Evolutionary conservation across 768 basidiomycete genomes (phyloP).

Genomic region (Inosperma sp.): DNA sequence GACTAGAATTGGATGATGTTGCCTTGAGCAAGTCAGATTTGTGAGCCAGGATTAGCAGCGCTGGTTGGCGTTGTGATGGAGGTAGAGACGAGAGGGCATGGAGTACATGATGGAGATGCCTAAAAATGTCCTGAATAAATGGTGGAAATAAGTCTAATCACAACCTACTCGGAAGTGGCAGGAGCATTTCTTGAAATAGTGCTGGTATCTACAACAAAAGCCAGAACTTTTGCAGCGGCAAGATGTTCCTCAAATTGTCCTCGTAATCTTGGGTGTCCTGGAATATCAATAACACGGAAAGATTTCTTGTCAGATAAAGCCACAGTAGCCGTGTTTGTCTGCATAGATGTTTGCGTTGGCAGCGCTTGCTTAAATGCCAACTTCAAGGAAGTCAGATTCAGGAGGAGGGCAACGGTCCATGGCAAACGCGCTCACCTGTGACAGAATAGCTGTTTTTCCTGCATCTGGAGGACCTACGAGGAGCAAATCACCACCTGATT

Average conservation of each 20-base stretch:
- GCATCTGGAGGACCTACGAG: constrained; percentile 73
- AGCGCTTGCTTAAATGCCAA: constrained; percentile 59
- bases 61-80: constrained; percentile 59
- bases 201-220: constrained; percentile 77
- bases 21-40: constrained; percentile 68
- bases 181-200: constrained; percentile 72
- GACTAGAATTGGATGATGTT: constrained; percentile 34
- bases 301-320: constrained; percentile 40
- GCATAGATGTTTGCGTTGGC: constrained; percentile 73
- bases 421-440: constrained; percentile 48
- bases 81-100: constrained; percentile 69
- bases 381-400: constrained; percentile 36
- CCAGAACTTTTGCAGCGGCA: constrained; percentile 55
- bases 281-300: constrained; percentile 65
- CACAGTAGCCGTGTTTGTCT: constrained; percentile 56
- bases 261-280: constrained; percentile 80
- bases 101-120: constrained; percentile 69
- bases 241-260: constrained; percentile 69
- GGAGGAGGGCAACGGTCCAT: background rate
- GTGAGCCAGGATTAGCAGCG: constrained; percentile 67
- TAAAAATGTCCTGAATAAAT: constrained; percentile 25
- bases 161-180: constrained; percentile 72
- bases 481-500: constrained; percentile 58
- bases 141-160: background rate
- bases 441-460: constrained; percentile 77